These are phyloP conservation scores for Ganoderma sinense DNA, from an alignment of 1,284 basidiomycete species.

Conservation along the genomic window DNA sequence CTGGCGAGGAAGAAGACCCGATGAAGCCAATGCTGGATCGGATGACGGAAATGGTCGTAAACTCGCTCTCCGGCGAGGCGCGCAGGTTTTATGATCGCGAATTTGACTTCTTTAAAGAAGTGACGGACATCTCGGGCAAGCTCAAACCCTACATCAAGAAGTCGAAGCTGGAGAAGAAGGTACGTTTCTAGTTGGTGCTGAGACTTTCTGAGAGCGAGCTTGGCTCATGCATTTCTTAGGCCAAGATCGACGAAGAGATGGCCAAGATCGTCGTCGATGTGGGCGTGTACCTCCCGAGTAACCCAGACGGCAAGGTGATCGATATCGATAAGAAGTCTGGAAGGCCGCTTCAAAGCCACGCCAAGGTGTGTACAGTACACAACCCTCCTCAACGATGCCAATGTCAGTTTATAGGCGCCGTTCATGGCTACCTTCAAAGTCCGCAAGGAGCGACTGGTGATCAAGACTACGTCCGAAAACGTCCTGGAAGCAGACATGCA, in stretches of 20 bases:
- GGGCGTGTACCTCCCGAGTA: conserved; percentile 97
- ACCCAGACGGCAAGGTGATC: conserved; percentile 95
- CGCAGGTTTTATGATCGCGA: conserved; percentile 94
- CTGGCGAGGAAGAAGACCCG: conserved; percentile 87
- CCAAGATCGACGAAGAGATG: conserved; percentile 99
- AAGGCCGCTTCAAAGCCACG: conserved; percentile 95
- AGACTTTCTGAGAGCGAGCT: conserved; percentile 3
- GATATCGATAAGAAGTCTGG: conserved; percentile 98
- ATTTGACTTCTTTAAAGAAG: conserved; percentile 96
- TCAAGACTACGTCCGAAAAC: conserved; percentile 71
- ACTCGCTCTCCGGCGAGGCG: conserved; percentile 90
- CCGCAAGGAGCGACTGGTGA: conserved; percentile 75
- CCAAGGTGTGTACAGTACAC: conserved; percentile 69
- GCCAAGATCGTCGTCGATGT: conserved; percentile 92
- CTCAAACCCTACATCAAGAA: conserved; percentile 97
- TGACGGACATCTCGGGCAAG: conserved; percentile 98
- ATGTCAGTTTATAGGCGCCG: conserved; percentile 71
- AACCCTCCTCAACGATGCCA: neutral
- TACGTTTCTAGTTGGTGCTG: conserved; percentile 33
- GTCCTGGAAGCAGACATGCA: conserved; percentile 70
- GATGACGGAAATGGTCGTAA: conserved; percentile 86
- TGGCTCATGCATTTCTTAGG: conserved; percentile 53
- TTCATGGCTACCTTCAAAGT: conserved; percentile 99
- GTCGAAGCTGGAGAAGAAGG: conserved; percentile 97
- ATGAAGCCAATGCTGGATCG: conserved; percentile 95